Conservation (phyloP, 2,329 filamentous ascomycete genomes). For the Moelleriella libera region DNA sequence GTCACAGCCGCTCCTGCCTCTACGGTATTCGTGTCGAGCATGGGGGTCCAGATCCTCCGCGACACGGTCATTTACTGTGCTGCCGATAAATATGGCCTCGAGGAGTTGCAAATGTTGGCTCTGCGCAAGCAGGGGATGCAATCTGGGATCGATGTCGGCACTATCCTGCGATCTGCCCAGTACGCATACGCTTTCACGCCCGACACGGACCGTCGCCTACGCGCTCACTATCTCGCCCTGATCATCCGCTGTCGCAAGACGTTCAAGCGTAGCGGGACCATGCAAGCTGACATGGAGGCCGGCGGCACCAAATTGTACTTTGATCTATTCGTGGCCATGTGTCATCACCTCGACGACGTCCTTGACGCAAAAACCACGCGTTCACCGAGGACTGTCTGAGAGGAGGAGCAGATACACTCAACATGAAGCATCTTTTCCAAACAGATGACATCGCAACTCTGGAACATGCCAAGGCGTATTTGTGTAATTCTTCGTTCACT, state of each 20-base stretch:
- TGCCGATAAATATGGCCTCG: constrained; percentile 79
- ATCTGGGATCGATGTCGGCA: constrained; percentile 80
- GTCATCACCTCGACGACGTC: constrained; percentile 95
- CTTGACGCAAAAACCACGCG: constrained; percentile 66
- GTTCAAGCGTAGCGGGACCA: constrained; percentile 95
- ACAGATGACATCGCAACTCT: too few species aligned
- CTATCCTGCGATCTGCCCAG: constrained; percentile 81
- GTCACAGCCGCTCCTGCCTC: constrained; percentile 32
- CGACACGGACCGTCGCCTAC: constrained; percentile 80
- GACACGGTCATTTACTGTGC: constrained; percentile 93
- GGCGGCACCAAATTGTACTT: constrained; percentile 88
- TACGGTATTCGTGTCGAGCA: constrained; percentile 57
- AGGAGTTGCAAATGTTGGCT: constrained; percentile 81
- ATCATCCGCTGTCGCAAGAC: constrained; percentile 96
- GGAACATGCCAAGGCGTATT: too few species aligned
- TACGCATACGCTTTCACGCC: constrained; percentile 94
- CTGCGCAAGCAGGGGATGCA: constrained; percentile 91
- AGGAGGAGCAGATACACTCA: background rate
- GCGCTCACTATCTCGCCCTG: constrained; percentile 92
- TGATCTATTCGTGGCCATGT: constrained; percentile 95
- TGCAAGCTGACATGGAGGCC: constrained; percentile 97
- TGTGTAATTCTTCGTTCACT: too few species aligned
- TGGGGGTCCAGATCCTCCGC: constrained; percentile 65
- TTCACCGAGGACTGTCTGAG: constrained; percentile 42
- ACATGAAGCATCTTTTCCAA: background rate